phyloP scores from a whole-genome alignment of 2,329 filamentous ascomycete genomes.

The Aspergillus niger region DNA sequence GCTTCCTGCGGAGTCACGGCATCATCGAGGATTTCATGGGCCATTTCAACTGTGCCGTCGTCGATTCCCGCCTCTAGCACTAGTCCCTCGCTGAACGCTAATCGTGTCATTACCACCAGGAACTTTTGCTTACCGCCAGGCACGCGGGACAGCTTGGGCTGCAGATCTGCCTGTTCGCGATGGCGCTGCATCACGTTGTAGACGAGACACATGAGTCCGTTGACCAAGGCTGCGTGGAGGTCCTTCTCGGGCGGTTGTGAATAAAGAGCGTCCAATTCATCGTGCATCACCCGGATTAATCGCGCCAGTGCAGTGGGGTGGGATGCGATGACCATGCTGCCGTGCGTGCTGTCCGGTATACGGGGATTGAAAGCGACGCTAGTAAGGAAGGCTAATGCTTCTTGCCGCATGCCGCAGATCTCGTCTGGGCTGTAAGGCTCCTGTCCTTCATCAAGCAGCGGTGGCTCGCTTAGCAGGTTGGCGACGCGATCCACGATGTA shows the following conservation, averaged over 20 bases:
- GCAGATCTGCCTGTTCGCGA: slow-evolving; percentile 65
- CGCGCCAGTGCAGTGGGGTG: slow-evolving; percentile 73
- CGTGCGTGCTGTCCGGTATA: slow-evolving; percentile 63
- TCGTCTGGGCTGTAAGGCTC: slow-evolving; percentile 41
- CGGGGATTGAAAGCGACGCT: slow-evolving; percentile 46
- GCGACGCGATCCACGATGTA: slow-evolving; percentile 60
- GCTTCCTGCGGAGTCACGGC: slow-evolving; percentile 78
- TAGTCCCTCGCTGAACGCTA: slow-evolving; percentile 82
- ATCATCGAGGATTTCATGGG: slow-evolving; percentile 78
- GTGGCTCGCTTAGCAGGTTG: slow-evolving; percentile 58
- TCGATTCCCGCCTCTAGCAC: slow-evolving; percentile 77
- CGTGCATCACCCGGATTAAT: slow-evolving; percentile 73
- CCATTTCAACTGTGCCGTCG: slow-evolving; percentile 75
- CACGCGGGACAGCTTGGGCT: slow-evolving; percentile 68
- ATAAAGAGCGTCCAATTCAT: slow-evolving; percentile 67
- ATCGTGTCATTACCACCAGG: slow-evolving; percentile 73
- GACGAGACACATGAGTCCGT: slow-evolving; percentile 61
- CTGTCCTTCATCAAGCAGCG: slow-evolving; percentile 47
- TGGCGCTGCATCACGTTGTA: slow-evolving; percentile 63
- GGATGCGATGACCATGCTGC: slow-evolving; percentile 64
- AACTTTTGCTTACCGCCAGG: slow-evolving; percentile 79
- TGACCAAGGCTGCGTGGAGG: slow-evolving; percentile 57
- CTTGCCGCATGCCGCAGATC: slow-evolving; percentile 46
- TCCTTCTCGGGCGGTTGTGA: slow-evolving; percentile 48
- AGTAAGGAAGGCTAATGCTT: slow-evolving; percentile 48